Conservation (phyloP, 1,139 yeast genomes). For the Pichia sp. region DNA sequence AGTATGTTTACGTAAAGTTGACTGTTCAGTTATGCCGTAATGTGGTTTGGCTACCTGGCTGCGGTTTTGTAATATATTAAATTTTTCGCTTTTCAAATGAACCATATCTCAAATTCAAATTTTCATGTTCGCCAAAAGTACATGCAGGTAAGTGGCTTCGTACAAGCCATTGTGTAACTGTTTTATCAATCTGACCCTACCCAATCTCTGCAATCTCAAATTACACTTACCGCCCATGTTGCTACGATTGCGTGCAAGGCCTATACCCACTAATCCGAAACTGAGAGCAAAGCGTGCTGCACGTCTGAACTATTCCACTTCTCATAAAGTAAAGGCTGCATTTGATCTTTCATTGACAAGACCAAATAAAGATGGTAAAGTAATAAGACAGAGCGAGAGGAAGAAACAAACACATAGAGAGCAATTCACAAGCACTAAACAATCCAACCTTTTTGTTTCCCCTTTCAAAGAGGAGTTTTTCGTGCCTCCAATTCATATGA, state of each 20-base stretch:
- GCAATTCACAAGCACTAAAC: not conserved
- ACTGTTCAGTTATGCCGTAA: too few relatives aligned
- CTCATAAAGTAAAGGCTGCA: not conserved
- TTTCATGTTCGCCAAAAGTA: not conserved
- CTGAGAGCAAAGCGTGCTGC: not conserved
- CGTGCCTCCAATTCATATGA: constrained; percentile 3
- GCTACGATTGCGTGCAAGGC: not conserved
- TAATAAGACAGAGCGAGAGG: not conserved
- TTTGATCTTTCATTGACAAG: not conserved
- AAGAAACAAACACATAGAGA: not conserved
- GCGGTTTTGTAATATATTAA: not conserved
- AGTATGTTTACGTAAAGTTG: too few relatives aligned
- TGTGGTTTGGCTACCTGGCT: not conserved
- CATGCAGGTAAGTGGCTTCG: too few relatives aligned
- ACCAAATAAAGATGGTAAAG: not conserved
- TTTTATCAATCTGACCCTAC: too few relatives aligned
- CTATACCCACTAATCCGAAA: not conserved
- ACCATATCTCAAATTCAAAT: not conserved
- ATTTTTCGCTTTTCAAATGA: not conserved
- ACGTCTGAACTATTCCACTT: not conserved
- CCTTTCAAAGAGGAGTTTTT: not conserved
- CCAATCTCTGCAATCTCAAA: too few relatives aligned
- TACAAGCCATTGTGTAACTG: too few relatives aligned
- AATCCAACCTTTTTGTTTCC: not conserved
- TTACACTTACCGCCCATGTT: not conserved